These are phyloP conservation scores for Aspergillus tanneri DNA, from an alignment of 2,329 filamentous ascomycete species.

Conservation along the genomic window DNA sequence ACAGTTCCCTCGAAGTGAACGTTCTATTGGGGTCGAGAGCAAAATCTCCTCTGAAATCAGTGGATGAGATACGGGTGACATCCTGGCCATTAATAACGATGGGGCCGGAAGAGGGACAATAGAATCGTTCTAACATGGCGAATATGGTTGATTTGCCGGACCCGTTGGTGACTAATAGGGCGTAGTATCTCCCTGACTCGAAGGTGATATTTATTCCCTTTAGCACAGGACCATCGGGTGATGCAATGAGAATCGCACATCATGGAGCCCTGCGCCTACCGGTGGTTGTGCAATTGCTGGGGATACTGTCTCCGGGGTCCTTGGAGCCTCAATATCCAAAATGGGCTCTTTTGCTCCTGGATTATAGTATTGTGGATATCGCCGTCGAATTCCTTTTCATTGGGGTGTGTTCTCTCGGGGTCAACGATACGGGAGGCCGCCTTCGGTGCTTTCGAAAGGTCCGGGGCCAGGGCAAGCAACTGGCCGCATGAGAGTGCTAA, in stretches of 20 bases:
- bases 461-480: not conserved
- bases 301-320: not conserved
- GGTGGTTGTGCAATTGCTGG: not conserved
- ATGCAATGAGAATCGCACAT: not conserved
- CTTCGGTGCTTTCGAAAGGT: not conserved
- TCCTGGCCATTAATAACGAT: slow-evolving; percentile 55
- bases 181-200: slow-evolving; percentile 38
- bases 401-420: not conserved
- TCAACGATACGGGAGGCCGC: slow-evolving; percentile 1
- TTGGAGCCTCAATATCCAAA: slow-evolving; percentile 1
- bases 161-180: slow-evolving; percentile 65
- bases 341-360: not conserved
- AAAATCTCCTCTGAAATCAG: slow-evolving; percentile 44
- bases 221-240: slow-evolving; percentile 55
- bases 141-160: slow-evolving; percentile 67
- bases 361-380: not conserved
- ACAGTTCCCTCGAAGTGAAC: slow-evolving; percentile 49
- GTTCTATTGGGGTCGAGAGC: slow-evolving; percentile 49
- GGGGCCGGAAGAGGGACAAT: slow-evolving; percentile 49
- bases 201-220: slow-evolving; percentile 57
- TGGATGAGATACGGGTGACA: slow-evolving; percentile 38
- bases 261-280: not conserved
- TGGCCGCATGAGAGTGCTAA: slow-evolving; percentile 29
- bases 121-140: slow-evolving; percentile 55
- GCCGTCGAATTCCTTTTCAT: not conserved